Conservation (phyloP, 2,329 filamentous ascomycete species). For the Microsporum ferrugineum region DNA sequence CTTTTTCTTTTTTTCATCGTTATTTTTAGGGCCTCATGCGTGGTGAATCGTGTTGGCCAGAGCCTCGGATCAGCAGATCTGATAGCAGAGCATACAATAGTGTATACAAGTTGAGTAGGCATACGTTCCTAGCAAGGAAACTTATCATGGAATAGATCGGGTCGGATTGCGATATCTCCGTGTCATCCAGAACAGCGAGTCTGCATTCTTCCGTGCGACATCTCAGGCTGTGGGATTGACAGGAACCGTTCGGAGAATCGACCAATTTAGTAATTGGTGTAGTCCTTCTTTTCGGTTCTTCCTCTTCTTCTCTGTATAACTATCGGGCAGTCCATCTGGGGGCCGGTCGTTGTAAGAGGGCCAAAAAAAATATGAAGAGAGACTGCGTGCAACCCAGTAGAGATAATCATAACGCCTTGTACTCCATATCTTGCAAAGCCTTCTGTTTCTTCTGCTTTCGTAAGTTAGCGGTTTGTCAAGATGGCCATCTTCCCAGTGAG, state of each 20-base stretch:
- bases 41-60: not conserved
- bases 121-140: not conserved
- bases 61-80: not conserved
- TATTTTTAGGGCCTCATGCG: not conserved
- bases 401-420: not conserved
- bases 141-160: not conserved
- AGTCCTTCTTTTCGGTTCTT: not conserved
- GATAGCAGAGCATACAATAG: not conserved
- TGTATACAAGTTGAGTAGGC: not conserved
- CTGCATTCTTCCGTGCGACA: not conserved
- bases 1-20: not conserved
- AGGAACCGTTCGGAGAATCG: not conserved
- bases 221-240: not conserved
- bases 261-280: not conserved
- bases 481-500: not conserved
- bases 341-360: not conserved
- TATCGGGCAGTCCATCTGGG: not conserved
- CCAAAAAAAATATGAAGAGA: not conserved
- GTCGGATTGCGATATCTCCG: not conserved
- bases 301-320: not conserved
- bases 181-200: not conserved
- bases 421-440: not conserved
- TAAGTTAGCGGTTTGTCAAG: not conserved
- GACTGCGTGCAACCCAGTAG: not conserved
- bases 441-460: not conserved